Base-by-base conservation (phyloP, 2,329 filamentous ascomycete species). In the Penicillium oxalicum region DNA sequence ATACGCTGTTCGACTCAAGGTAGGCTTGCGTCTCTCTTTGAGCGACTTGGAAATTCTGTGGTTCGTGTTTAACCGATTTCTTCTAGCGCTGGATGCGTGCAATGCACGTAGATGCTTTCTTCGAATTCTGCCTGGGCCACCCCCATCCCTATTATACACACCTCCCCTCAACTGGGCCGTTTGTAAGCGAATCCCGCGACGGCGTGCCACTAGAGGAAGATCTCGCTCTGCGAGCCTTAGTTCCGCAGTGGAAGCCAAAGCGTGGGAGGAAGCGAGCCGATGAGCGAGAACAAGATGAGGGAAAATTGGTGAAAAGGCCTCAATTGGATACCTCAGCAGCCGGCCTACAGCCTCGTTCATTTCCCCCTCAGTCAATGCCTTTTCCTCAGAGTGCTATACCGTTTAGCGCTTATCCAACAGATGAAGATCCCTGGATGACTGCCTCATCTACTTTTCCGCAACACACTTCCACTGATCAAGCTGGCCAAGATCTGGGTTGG, bases 21-120 rank as follows among this genome's bases (percentile, higher is more conserved):
- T 91, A 70, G 62, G 70, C 62, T 38, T 38, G 18, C 11, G 36
- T 12, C 29, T 36, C 35, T 29, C 3, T 28, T n/a, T 13, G 13
- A 28, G 12, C 46, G 26, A 28, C 29, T 42, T 18, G 9, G 29
- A 11, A 8, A 8, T 4, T 32, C 29, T 32, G 4, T 5, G 29
- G 11, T 11, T 32, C 2, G 4, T 32, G 29, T 32, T 11, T 11
- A 18, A 18, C 18, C 18, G 18, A 2, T 32, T 32, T 4, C 29
- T 11, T 32, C 35, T 60, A 88, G 87, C 84, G 91, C 63, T 96
- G 91, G 91, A 93, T 96, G 88, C 88, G 89, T 65, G 91, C 90
- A 4, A 91, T 95, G 86, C 91, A 95, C 66, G 83, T 95, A 45
- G 88, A 95, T 74, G 87, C 89, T 9, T 96, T 96, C 66, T 96